phyloP scores from a whole-genome alignment of 2,329 filamentous ascomycete genomes.

The Pseudogymnoascus sp. region DNA sequence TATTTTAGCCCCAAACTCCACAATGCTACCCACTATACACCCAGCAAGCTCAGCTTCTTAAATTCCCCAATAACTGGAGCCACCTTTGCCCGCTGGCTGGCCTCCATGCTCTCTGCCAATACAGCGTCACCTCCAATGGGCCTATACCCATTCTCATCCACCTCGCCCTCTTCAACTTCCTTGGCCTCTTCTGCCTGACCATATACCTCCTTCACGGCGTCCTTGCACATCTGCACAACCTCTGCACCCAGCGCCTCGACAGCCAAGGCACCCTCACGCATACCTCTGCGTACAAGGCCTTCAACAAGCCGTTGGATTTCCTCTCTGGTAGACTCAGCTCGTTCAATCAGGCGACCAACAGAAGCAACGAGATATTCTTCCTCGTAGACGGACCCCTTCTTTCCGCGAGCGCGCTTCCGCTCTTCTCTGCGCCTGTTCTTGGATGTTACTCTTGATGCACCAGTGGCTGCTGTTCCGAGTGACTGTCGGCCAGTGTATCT shows the following conservation, averaged over 20 bases:
- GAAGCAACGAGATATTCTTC: constrained; percentile 94
- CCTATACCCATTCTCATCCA: constrained; percentile 23
- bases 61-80: constrained; percentile 31
- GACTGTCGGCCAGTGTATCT: constrained; percentile 72
- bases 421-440: constrained; percentile 88
- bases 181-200: constrained; percentile 26
- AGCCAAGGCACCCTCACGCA: constrained; percentile 79
- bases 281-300: constrained; percentile 68
- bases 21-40: constrained; percentile 12
- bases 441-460: constrained; percentile 68
- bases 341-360: constrained; percentile 72
- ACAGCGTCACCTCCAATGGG: constrained; percentile 29
- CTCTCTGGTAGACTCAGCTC: constrained; percentile 62
- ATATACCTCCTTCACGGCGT: constrained; percentile 66
- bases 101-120: constrained; percentile 27
- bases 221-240: constrained; percentile 61
- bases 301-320: constrained; percentile 71
- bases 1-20: constrained; percentile 8
- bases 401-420: constrained; percentile 85
- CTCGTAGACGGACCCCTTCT: constrained; percentile 96
- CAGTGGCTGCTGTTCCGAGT: constrained; percentile 62
- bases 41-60: constrained; percentile 37
- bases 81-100: constrained; percentile 24
- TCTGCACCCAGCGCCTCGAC: constrained; percentile 68
- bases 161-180: constrained; percentile 23